Conservation (phyloP, 2,329 filamentous ascomycete genomes). For the Epicoccum sorghinum region DNA sequence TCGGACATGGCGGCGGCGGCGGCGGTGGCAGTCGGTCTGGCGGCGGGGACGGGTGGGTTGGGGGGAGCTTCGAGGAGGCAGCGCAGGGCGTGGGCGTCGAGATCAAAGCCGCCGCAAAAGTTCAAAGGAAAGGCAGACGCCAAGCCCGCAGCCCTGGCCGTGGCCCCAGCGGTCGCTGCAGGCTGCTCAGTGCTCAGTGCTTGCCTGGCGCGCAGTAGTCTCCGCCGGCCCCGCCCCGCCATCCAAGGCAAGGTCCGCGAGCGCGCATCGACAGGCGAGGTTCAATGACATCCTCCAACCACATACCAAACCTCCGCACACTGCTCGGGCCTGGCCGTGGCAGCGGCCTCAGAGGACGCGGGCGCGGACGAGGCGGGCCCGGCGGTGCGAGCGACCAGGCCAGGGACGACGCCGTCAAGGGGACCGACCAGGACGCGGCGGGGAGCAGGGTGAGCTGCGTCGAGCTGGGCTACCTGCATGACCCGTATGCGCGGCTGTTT, state of each 20-base stretch:
- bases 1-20: conserved; percentile 35
- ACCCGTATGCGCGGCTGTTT: conserved; percentile 77
- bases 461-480: conserved; percentile 80
- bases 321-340: conserved; percentile 58
- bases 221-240: conserved; percentile 41
- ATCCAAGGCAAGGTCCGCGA: conserved; percentile 23
- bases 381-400: conserved; percentile 38
- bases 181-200: not conserved
- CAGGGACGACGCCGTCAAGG: conserved; percentile 79
- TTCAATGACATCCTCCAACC: conserved; percentile 67
- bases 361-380: conserved; percentile 45
- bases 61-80: conserved; percentile 10
- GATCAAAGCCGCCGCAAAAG: conserved; percentile 40
- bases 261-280: conserved; percentile 21
- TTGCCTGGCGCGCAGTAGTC: conserved; percentile 22
- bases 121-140: conserved; percentile 18
- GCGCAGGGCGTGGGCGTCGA: conserved; percentile 7
- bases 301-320: conserved; percentile 79
- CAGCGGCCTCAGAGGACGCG: conserved; percentile 56
- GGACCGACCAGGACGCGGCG: conserved; percentile 90
- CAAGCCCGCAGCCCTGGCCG: not conserved
- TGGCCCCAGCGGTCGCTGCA: too few species aligned
- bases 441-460: conserved; percentile 89
- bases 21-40: conserved; percentile 1
- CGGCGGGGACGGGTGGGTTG: conserved; percentile 10